phyloP scores from a whole-genome alignment of 257 asterid genomes.

The Coffea eugenioides region DNA sequence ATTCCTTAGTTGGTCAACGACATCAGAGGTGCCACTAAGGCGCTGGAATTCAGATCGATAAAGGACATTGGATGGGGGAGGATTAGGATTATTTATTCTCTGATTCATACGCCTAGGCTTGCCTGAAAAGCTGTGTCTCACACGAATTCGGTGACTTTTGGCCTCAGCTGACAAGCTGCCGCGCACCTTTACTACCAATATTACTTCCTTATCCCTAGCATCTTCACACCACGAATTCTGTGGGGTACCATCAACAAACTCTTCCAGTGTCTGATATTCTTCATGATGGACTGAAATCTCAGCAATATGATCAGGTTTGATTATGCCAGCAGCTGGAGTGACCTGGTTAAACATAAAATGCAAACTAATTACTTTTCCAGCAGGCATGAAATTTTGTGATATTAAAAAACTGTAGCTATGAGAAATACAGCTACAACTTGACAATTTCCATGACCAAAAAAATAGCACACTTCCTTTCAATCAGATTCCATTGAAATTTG shows the following conservation, averaged over 20 bases:
- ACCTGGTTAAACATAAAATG: conserved; percentile 51
- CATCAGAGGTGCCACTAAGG: conserved; percentile 57
- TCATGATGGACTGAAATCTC: conserved; percentile 78
- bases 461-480: neutral
- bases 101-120: conserved; percentile 51
- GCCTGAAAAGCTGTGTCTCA: conserved; percentile 69
- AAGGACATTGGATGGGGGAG: conserved; percentile 54
- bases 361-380: conserved; percentile 13
- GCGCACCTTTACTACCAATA: conserved; percentile 47
- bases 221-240: conserved; percentile 93
- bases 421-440: neutral
- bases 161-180: conserved; percentile 65
- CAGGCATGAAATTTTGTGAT: neutral
- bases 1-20: conserved; percentile 61
- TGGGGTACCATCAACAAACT: conserved; percentile 83
- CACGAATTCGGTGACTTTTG: conserved; percentile 69
- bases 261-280: conserved; percentile 78
- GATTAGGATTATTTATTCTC: conserved; percentile 26
- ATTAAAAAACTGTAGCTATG: conserved; percentile 3
- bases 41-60: conserved; percentile 60
- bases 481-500: neutral
- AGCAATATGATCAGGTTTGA: conserved; percentile 60
- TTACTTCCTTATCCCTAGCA: conserved; percentile 86
- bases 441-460: neutral
- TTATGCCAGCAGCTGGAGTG: conserved; percentile 71